Evolutionary conservation across 768 basidiomycete genomes (phyloP).

Genomic region (Rhodotorula babjevae): DNA sequence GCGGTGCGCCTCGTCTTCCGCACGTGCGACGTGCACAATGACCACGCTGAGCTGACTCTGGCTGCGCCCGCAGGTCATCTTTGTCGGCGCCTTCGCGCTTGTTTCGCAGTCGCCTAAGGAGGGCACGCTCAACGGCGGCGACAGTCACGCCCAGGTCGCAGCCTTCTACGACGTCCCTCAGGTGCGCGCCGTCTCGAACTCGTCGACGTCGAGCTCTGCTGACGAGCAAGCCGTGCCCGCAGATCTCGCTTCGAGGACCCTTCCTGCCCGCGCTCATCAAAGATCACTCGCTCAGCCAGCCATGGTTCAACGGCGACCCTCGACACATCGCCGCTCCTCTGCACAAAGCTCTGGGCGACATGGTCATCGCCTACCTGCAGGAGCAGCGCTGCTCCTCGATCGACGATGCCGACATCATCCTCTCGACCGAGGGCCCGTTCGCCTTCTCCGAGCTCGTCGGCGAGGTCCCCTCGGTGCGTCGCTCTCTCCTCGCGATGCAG

Average conservation of each 20-base stretch:
- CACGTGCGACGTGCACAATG: too few species aligned
- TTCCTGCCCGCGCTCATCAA: background rate
- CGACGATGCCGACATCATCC: background rate
- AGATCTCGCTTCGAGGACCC: background rate
- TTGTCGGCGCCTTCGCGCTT: background rate
- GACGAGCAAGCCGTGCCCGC: background rate
- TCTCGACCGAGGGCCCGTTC: background rate
- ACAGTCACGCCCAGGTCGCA: background rate
- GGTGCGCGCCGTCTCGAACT: background rate
- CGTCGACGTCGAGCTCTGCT: background rate
- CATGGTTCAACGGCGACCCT: background rate
- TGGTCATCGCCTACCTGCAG: background rate
- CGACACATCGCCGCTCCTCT: slow-evolving; percentile 1
- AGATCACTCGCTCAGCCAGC: background rate
- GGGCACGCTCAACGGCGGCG: background rate
- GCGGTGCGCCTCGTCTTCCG: background rate
- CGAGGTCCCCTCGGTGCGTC: background rate
- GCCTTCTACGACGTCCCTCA: background rate
- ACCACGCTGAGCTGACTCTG: background rate
- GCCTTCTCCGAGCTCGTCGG: background rate
- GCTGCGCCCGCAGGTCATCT: background rate
- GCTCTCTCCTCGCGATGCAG: background rate
- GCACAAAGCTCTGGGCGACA: background rate
- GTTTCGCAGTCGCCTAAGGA: background rate
- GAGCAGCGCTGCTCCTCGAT: background rate